Evolutionary conservation across 768 basidiomycete species (phyloP).

Genomic region (Melanogaster broomeanus): DNA sequence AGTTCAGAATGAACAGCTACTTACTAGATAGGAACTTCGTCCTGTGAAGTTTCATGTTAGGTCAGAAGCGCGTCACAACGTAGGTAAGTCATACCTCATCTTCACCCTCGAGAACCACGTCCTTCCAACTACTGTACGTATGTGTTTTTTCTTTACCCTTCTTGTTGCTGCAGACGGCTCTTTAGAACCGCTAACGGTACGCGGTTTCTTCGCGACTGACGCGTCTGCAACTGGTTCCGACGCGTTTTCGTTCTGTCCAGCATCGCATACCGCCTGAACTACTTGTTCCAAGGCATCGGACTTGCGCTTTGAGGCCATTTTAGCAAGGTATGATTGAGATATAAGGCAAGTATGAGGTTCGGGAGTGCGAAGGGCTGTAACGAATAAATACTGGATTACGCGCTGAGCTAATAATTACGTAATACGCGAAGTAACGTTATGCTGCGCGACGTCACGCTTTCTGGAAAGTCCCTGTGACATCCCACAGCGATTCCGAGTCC

Average conservation of each 20-base stretch:
- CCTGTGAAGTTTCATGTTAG: not conserved
- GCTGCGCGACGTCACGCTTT: too few relatives aligned
- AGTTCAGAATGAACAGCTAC: not conserved
- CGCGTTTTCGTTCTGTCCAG: slow-evolving; percentile 14
- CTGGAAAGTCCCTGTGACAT: too few relatives aligned
- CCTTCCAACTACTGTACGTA: slow-evolving; percentile 33
- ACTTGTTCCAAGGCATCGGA: slow-evolving; percentile 28
- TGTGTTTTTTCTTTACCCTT: slow-evolving; percentile 19
- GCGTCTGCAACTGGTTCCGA: slow-evolving; percentile 10
- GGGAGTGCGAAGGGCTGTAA: too few relatives aligned
- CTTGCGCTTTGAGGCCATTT: slow-evolving; percentile 48
- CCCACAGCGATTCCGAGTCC: too few relatives aligned
- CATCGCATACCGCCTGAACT: slow-evolving; percentile 17
- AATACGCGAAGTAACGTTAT: too few relatives aligned
- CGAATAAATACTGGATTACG: too few relatives aligned
- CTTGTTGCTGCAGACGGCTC: slow-evolving; percentile 20
- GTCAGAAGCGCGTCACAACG: not conserved
- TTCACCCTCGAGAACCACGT: slow-evolving; percentile 42
- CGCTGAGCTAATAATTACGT: too few relatives aligned
- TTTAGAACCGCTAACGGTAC: slow-evolving; percentile 13
- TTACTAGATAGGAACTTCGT: not conserved
- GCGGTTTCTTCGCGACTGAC: slow-evolving; percentile 34
- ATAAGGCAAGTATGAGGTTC: too few relatives aligned
- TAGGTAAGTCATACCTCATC: slow-evolving; percentile 35
- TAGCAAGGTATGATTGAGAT: too few relatives aligned